phyloP scores from a whole-genome alignment of 495 filamentous ascomycete genomes.

The Aspergillus kassunensis region DNA sequence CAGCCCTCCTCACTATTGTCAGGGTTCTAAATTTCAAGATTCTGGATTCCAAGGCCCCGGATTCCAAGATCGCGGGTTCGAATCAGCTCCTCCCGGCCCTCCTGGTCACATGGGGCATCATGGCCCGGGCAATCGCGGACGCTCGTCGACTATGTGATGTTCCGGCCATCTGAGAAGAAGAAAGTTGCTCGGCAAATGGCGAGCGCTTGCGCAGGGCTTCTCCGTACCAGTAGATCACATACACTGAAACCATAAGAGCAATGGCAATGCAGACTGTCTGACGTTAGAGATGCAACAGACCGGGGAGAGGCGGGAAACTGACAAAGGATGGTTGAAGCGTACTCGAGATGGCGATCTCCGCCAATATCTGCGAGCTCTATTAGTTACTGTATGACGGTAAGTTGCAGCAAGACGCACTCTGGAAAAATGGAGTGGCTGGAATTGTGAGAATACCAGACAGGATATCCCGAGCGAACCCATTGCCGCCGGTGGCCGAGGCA shows the following conservation, averaged over 20 bases:
- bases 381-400: neutral
- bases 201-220: slow-evolving; percentile 63
- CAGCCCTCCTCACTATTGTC: no score
- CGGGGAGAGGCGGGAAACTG: slow-evolving; percentile 15
- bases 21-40: no score
- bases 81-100: no score
- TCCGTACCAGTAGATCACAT: slow-evolving; percentile 74
- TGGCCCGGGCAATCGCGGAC: no score
- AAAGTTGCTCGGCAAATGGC: slow-evolving; percentile 69
- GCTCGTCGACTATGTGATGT: no score
- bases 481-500: slow-evolving; percentile 68
- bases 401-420: slow-evolving; percentile 30
- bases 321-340: slow-evolving; percentile 71
- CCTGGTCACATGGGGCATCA: no score
- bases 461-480: slow-evolving; percentile 75
- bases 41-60: no score
- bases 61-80: no score
- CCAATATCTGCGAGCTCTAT: slow-evolving; percentile 51
- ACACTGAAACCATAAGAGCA: slow-evolving; percentile 65
- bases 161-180: slow-evolving; percentile 5
- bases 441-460: slow-evolving; percentile 75
- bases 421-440: slow-evolving; percentile 66
- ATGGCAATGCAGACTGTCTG: slow-evolving; percentile 56
- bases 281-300: neutral
- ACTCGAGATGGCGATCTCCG: slow-evolving; percentile 55